Base-by-base conservation (phyloP, 768 basidiomycete genomes). In the Lactifluus subvellereus region DNA sequence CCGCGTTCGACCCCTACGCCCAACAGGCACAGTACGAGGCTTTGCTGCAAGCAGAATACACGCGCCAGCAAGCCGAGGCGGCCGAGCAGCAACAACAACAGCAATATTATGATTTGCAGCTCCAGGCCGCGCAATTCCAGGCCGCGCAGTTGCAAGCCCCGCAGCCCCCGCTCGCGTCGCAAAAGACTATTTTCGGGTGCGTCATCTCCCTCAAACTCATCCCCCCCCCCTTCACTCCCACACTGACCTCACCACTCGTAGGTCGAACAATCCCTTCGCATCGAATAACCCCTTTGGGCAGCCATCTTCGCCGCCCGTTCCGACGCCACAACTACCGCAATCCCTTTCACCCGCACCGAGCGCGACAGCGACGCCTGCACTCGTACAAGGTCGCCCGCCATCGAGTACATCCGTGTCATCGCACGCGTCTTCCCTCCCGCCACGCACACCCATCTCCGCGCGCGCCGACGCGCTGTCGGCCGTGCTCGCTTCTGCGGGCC, bases 11-110 rank as follows among this genome's bases (percentile, higher is more conserved):
- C 74, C 90, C 90, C 0, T 91, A 89, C 65, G 88, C 89, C 69
- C 91, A 92, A 70, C 93, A 94, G 70, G 83, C 86, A 40, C 88
- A 94, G 70, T 91, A 94, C 67, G 91, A 94, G 72, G 86, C 86
- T 10, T 81, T 86, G 67, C 86, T 86, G 62, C 77, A 89, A 72
- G 84, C 85, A 18, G 87, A 91, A 68, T 87, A 83, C 77, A 71
- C 86, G 60, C 83, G 81, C 47, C 88, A 90, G 67, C 89, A 91
- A 64, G 77, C 79, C 8, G 69, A 77, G 73, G 57, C 70, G 54
- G 61, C 59, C 78, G 60, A 78, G 30, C 69, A 69, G 60, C 74
- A 76, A 58, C 72, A 77, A 49, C 72, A 77, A 51, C 77, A 78
- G 64, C 77, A 78, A 63, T 77, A 73, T 71, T 80, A 53, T 77